Base-by-base conservation (phyloP, 495 filamentous ascomycete genomes). In the Bathelium albidoporum region DNA sequence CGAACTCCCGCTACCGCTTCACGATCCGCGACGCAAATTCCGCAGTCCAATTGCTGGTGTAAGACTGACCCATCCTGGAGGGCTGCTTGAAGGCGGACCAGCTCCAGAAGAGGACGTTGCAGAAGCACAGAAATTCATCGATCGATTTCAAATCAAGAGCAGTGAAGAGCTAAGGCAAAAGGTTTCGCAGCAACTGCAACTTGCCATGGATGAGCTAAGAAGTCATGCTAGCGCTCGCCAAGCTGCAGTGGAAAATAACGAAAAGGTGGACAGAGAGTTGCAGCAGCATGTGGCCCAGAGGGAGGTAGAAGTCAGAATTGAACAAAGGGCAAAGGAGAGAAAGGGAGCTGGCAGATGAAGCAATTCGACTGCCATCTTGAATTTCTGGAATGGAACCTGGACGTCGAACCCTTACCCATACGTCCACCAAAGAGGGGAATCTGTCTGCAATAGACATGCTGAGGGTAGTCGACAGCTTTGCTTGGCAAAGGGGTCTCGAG, bases 41-140 rank as follows among this genome's bases (percentile, higher is more conserved):
- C 65, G 69, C 34, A 67, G 64, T 32, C 65, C 69, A 22, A 61
- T 77, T 45, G 65, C 75, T 1, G 72, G 70, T 20, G 44, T 77
- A 16, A 67, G 58, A 18, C 69, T 75, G 36, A 77, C 75, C 2
- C 75, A 77, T 45, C 68, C 68, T 16, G 61, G 64, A 24, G 75
- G 75, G 24, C 71, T 66, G 45, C 59, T 71, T 41, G 71, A 73
- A 22, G 75, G 75, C 59, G 75, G 75, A 3, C 73, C 73, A 14
- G 68, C 69, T 10, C 69, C 73, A 10, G 63, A 64, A 12, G 59
- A 73, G 2, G 60, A 69, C 2, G 45, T 68, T 18, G 64, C 69
- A 32, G 72, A 65, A 49, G 66, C 73, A 31, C 58, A 70, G 31
- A 53, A 67, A 16, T 75, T 75, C 59, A 65, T 75, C 11, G 10